Percentiles rank a stretch among this genome's conserved stretches.
Conservation (phyloP, 2,329 filamentous ascomycete genomes). For the Penicillium sp. region DNA sequence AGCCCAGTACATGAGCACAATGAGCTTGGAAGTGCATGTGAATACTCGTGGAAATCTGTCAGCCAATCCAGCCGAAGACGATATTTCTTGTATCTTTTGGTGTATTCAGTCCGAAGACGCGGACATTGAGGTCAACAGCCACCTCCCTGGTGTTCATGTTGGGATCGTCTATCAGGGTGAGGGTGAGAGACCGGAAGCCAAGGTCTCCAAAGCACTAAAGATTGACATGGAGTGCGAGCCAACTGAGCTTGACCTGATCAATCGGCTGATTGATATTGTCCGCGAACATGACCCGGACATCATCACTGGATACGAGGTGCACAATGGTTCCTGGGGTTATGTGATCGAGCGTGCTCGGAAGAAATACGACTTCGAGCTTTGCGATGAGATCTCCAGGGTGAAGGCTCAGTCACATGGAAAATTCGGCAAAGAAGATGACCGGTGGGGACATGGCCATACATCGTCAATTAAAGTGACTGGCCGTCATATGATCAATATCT, state of each 20-base stretch:
- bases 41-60: conserved; percentile 79
- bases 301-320: conserved; percentile 90
- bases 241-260: conserved; percentile 81
- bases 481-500: conserved; percentile 94
- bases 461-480: conserved; percentile 92
- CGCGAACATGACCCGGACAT: conserved; percentile 84
- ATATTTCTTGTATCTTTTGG: conserved; percentile 88
- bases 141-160: conserved; percentile 54
- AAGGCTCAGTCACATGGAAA: conserved; percentile 78
- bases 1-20: conserved; percentile 90
- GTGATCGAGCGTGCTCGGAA: conserved; percentile 82
- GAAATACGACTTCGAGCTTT: conserved; percentile 87
- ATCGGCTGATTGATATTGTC: conserved; percentile 83
- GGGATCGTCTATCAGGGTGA: conserved; percentile 74
- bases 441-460: conserved; percentile 92
- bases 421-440: conserved; percentile 81
- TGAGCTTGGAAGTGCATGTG: conserved; percentile 91
- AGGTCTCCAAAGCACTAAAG: conserved; percentile 61
- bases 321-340: conserved; percentile 92
- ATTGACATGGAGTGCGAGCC: conserved; percentile 71
- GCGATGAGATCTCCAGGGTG: conserved; percentile 87
- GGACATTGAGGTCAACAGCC: conserved; percentile 50
- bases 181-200: conserved; percentile 58
- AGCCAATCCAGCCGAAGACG: conserved; percentile 87
- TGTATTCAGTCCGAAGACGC: conserved; percentile 75